These are phyloP conservation scores for Colletotrichum filicis DNA, from an alignment of 2,329 filamentous ascomycete species.

Conservation along the genomic window DNA sequence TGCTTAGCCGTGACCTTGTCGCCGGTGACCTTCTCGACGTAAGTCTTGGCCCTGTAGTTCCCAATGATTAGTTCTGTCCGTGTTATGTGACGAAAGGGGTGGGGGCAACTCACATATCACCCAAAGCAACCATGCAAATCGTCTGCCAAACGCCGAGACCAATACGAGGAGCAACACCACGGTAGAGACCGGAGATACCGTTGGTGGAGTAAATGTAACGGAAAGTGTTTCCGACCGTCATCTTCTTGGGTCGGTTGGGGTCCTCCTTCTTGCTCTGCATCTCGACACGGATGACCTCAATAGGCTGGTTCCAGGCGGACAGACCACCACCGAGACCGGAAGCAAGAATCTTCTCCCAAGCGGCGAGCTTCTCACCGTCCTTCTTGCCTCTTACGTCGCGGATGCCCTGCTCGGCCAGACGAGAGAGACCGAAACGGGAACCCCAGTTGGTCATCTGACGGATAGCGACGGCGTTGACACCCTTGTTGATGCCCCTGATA, in stretches of 20 bases:
- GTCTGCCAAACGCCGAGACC: conserved; percentile 99
- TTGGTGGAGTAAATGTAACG: conserved; percentile 92
- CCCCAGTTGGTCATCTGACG: conserved; percentile 99
- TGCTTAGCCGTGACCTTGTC: conserved; percentile 75
- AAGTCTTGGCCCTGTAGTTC: conserved; percentile 69
- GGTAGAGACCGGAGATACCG: conserved; percentile 92
- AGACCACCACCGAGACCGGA: conserved; percentile 91
- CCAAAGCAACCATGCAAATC: conserved; percentile 98
- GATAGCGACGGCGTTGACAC: conserved; percentile 98
- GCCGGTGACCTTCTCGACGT: conserved; percentile 74
- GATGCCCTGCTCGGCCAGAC: conserved; percentile 91
- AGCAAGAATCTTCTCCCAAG: conserved; percentile 89
- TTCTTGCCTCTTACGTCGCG: conserved; percentile 82
- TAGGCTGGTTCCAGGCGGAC: conserved; percentile 98
- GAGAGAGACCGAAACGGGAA: conserved; percentile 91
- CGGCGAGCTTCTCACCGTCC: conserved; percentile 79
- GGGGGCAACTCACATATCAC: conserved; percentile 83
- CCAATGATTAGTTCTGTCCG: conserved; percentile 39
- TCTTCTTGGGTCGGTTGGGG: conserved; percentile 97
- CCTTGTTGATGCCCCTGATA: conserved; percentile 95
- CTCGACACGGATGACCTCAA: conserved; percentile 99
- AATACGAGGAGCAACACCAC: conserved; percentile 93
- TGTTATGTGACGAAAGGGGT: not conserved
- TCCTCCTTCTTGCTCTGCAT: conserved; percentile 99
- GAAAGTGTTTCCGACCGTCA: conserved; percentile 90